Conservation (phyloP, 345 rosid genomes). For the Sisymbrium altissimum region DNA sequence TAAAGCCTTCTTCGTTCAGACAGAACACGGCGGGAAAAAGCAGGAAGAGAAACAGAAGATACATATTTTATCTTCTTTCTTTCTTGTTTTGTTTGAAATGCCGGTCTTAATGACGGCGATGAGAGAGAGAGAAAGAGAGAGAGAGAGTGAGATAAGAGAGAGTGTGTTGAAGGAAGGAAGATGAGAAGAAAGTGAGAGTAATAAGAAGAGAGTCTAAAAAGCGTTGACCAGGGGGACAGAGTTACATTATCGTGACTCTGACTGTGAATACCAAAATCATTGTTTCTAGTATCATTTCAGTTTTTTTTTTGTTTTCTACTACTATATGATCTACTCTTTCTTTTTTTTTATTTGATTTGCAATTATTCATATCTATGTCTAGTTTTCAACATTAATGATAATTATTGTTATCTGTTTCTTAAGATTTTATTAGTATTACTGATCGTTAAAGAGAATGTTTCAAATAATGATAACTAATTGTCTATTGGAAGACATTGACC, state of each 20-base stretch:
- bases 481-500: neutral
- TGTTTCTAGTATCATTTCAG: constrained; percentile 5
- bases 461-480: neutral
- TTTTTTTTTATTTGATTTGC: neutral
- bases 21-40: constrained; percentile 28
- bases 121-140: neutral
- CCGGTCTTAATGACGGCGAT: constrained; percentile 11
- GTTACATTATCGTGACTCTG: constrained; percentile 15
- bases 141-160: neutral
- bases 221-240: constrained; percentile 28
- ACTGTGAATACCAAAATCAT: constrained; percentile 24
- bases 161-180: neutral
- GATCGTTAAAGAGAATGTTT: constrained; percentile 3
- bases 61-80: constrained; percentile 4
- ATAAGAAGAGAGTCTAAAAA: constrained; percentile 21
- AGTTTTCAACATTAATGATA: neutral
- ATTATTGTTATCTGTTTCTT: constrained; percentile 1
- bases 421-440: neutral
- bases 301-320: neutral
- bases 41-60: constrained; percentile 32
- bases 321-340: neutral
- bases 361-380: constrained; percentile 8
- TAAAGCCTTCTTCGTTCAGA: constrained; percentile 65
- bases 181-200: neutral
- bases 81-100: neutral